phyloP scores from a whole-genome alignment of 192 early-diverging fungal species.

The Backusella mclennaniae region DNA sequence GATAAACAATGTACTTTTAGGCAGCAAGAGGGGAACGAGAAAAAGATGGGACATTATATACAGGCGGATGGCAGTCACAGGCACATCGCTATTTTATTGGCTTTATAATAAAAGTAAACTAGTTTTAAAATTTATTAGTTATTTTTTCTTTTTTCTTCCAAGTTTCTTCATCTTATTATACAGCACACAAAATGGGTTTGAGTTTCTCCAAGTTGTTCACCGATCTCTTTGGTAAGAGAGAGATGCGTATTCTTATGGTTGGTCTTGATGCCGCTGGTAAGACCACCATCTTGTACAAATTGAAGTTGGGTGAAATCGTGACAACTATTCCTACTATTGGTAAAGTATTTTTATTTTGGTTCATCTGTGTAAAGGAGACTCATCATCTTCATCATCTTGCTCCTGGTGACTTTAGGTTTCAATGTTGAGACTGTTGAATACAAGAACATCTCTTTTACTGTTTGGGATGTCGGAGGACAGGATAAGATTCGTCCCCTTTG shows the following conservation, averaged over 20 bases:
- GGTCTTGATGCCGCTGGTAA: slow-evolving; percentile 94
- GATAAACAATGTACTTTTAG: too few species aligned
- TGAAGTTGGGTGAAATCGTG: slow-evolving; percentile 97
- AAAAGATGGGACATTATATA: too few species aligned
- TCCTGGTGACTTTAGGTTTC: slow-evolving; percentile 61
- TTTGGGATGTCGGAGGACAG: slow-evolving; percentile 99
- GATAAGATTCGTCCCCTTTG: slow-evolving; percentile 98
- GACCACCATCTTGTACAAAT: slow-evolving; percentile 98
- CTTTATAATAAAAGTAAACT: neutral
- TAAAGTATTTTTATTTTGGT: slow-evolving; percentile 37
- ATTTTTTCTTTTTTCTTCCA: slow-evolving; percentile 4
- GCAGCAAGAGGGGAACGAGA: too few species aligned
- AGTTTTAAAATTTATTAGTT: neutral
- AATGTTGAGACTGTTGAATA: slow-evolving; percentile 98
- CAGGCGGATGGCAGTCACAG: neutral
- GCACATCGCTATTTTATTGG: neutral
- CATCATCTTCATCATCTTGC: neutral
- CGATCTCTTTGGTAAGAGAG: slow-evolving; percentile 82
- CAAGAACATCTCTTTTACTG: slow-evolving; percentile 97
- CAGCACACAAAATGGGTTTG: slow-evolving; percentile 66
- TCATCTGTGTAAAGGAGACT: neutral
- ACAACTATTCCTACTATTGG: slow-evolving; percentile 99
- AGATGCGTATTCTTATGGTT: slow-evolving; percentile 96
- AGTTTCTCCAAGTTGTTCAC: slow-evolving; percentile 76
- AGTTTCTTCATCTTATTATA: neutral